phyloP scores from a whole-genome alignment of 352 stramenopile species.

The Globisporangium takayamanum region DNA sequence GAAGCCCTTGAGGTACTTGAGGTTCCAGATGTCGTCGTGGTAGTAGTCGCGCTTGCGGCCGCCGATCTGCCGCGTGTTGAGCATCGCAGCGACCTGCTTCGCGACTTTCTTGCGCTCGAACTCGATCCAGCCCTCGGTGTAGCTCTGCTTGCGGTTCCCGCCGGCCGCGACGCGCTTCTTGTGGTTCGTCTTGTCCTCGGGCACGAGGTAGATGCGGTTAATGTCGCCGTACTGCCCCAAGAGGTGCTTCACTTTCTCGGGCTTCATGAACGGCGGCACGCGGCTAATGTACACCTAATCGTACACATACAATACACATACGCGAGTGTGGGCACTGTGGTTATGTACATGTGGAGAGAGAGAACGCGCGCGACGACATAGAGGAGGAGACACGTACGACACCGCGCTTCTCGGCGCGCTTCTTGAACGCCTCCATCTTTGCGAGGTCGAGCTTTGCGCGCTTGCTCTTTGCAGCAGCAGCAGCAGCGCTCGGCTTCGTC shows the following conservation, averaged over 20 bases:
- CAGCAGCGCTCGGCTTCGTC: neutral
- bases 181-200: conserved; percentile 91
- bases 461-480: neutral
- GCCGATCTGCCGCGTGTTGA: conserved; percentile 92
- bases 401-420: conserved; percentile 38
- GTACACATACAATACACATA: neutral
- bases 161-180: conserved; percentile 88
- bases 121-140: conserved; percentile 98
- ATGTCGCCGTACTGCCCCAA: conserved; percentile 91
- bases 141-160: conserved; percentile 86
- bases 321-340: neutral
- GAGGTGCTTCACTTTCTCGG: conserved; percentile 92
- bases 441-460: conserved; percentile 15
- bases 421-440: conserved; percentile 50
- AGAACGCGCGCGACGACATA: neutral
- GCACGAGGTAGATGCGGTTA: conserved; percentile 95
- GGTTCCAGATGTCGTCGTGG: conserved; percentile 98
- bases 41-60: conserved; percentile 95
- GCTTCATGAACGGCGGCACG: conserved; percentile 96
- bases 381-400: conserved; percentile 23
- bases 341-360: neutral
- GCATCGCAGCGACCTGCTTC: conserved; percentile 87
- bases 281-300: conserved; percentile 90
- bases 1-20: conserved; percentile 99
- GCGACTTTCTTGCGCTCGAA: conserved; percentile 97